These are phyloP conservation scores for Colletotrichum caudatum DNA, from an alignment of 2,329 filamentous ascomycete species.

Conservation along the genomic window DNA sequence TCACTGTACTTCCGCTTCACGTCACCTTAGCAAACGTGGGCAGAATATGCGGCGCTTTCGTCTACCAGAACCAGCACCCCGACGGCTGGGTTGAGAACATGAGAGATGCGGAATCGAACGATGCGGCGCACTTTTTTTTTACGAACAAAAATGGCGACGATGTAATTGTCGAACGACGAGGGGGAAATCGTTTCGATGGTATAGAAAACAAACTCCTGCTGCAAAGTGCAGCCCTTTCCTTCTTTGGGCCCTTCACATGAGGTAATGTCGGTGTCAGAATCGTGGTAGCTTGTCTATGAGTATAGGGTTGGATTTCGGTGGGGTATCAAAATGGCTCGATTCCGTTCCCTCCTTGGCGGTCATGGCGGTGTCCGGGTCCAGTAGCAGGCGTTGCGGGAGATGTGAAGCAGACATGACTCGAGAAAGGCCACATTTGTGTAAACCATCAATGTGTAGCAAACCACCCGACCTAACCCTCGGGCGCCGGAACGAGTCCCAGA, in stretches of 20 bases:
- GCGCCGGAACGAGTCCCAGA: slow-evolving; percentile 30
- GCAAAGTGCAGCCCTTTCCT: slow-evolving; percentile 28
- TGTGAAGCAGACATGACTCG: slow-evolving; percentile 43
- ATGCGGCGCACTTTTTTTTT: slow-evolving; percentile 27
- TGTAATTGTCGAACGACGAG: slow-evolving; percentile 18
- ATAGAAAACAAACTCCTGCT: slow-evolving; percentile 36
- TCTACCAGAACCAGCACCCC: slow-evolving; percentile 29
- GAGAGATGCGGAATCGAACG: slow-evolving; percentile 32
- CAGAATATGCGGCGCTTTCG: slow-evolving; percentile 21
- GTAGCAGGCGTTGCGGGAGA: slow-evolving; percentile 40
- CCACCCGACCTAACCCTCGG: slow-evolving; percentile 39
- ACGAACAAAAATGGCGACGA: slow-evolving; percentile 19
- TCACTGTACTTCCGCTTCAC: slow-evolving; percentile 19
- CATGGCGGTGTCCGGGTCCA: slow-evolving; percentile 37
- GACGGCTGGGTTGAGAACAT: slow-evolving; percentile 27
- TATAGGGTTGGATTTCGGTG: slow-evolving; percentile 40
- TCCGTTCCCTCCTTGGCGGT: slow-evolving; percentile 40
- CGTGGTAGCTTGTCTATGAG: slow-evolving; percentile 40
- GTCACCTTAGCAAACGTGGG: slow-evolving; percentile 6
- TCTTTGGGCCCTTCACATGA: slow-evolving; percentile 25
- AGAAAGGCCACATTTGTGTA: slow-evolving; percentile 41
- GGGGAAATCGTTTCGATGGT: slow-evolving; percentile 27
- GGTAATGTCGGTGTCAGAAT: slow-evolving; percentile 35
- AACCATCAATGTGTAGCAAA: slow-evolving; percentile 41
- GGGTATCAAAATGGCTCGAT: slow-evolving; percentile 43